Percentiles rank a stretch among this genome's conserved stretches.
Evolutionary conservation across 208 protist genomes (phyloP).

Genomic region (Pavlovales sp.): DNA sequence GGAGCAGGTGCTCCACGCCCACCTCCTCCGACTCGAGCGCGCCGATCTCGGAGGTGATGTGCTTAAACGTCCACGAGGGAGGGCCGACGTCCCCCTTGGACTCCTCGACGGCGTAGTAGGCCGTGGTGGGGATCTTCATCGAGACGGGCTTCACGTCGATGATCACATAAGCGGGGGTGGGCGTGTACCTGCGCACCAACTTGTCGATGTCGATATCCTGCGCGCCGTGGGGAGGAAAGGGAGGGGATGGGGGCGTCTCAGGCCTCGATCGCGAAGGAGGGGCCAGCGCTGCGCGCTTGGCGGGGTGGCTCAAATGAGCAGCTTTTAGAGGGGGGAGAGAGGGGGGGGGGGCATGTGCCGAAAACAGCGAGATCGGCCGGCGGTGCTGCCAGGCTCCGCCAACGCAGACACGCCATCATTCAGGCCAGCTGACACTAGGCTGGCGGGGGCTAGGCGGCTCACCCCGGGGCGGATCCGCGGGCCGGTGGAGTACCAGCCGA

Average conservation of each 20-base stretch:
- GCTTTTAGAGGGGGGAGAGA: too few species aligned
- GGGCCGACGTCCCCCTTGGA: constrained; percentile 65
- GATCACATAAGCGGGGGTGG: constrained; percentile 75
- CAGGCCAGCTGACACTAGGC: too few species aligned
- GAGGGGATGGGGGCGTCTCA: too few species aligned
- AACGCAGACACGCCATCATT: too few species aligned
- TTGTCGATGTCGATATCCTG: constrained; percentile 96
- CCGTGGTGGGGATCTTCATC: constrained; percentile 74
- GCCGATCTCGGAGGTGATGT: constrained; percentile 81
- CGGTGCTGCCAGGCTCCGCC: too few species aligned
- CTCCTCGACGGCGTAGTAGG: constrained; percentile 67
- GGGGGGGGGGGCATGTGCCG: too few species aligned
- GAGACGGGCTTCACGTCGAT: constrained; percentile 77
- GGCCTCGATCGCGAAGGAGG: too few species aligned
- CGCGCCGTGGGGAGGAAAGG: not conserved
- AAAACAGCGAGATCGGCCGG: too few species aligned
- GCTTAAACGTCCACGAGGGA: constrained; percentile 71
- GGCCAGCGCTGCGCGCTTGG: too few species aligned
- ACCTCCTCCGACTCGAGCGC: constrained; percentile 94
- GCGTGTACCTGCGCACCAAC: constrained; percentile 67
- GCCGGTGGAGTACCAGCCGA: constrained; percentile 91
- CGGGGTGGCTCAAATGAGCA: too few species aligned
- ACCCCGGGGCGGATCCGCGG: not conserved
- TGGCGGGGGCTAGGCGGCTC: too few species aligned
- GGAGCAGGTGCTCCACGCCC: constrained; percentile 98